These are phyloP conservation scores for Aureobasidium sp. DNA, from an alignment of 2,329 filamentous ascomycete genomes.

Conservation along the genomic window DNA sequence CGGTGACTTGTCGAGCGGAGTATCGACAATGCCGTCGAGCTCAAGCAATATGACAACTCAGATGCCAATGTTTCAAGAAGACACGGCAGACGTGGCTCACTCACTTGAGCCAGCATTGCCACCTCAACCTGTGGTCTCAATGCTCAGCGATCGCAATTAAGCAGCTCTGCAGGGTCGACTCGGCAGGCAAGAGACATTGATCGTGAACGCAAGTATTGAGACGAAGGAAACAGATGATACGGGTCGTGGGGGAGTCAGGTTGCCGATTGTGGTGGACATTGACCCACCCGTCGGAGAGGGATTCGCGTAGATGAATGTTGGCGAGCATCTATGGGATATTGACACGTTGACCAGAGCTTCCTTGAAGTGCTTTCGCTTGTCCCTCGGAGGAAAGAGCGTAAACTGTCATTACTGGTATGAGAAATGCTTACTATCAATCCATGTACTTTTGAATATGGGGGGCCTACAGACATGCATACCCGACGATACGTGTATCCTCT, in stretches of 20 bases:
- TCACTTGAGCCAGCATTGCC: neutral
- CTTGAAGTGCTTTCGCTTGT: neutral
- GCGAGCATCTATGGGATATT: neutral
- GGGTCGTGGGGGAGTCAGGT: conserved; percentile 33
- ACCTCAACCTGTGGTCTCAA: neutral
- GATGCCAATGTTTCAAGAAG: neutral
- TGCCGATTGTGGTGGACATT: conserved; percentile 71
- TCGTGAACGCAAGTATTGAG: conserved; percentile 73
- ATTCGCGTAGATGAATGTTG: neutral
- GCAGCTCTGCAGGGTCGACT: neutral
- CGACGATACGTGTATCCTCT: neutral
- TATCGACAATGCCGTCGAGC: neutral
- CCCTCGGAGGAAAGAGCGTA: neutral
- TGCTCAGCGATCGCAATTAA: neutral
- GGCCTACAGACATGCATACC: neutral
- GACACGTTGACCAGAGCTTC: neutral
- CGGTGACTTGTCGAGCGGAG: neutral
- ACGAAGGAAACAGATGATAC: conserved; percentile 55
- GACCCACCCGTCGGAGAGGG: conserved; percentile 39
- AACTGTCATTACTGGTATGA: neutral
- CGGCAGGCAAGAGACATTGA: conserved; percentile 53
- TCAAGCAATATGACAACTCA: neutral
- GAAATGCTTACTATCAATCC: neutral
- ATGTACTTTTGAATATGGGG: neutral
- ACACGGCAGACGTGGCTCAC: neutral